Conservation (phyloP, 2,329 filamentous ascomycete genomes). For the Graphilbum ipis-grandicollis region DNA sequence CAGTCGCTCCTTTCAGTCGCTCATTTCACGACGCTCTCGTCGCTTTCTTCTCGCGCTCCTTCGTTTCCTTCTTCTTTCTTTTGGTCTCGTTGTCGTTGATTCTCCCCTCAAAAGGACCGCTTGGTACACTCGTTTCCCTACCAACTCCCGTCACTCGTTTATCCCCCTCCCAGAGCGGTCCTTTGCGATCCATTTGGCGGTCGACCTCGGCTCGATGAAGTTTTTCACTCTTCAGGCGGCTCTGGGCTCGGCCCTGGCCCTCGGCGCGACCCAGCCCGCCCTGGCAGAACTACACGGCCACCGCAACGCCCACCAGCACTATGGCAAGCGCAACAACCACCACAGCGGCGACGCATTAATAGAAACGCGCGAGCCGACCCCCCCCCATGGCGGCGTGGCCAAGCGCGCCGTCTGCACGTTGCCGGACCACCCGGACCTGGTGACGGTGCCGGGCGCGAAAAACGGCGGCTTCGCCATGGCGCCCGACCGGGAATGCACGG, state of each 20-base stretch:
- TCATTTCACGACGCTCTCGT: neutral
- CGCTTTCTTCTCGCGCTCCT: neutral
- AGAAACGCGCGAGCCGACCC: slow-evolving; percentile 5
- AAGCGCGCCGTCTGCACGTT: slow-evolving; percentile 47
- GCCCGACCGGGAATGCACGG: slow-evolving; percentile 51
- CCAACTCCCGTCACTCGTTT: neutral
- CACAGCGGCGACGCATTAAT: slow-evolving; percentile 1
- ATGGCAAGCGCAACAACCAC: slow-evolving; percentile 18
- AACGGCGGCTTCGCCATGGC: slow-evolving; percentile 73
- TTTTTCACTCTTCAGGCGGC: slow-evolving; percentile 29
- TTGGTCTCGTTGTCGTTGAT: neutral
- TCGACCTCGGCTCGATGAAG: slow-evolving; percentile 26
- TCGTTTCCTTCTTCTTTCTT: neutral
- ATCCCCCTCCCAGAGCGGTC: too few relatives aligned
- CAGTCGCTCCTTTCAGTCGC: neutral
- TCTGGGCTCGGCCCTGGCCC: slow-evolving; percentile 28
- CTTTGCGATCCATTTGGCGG: too few relatives aligned
- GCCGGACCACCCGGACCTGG: slow-evolving; percentile 47
- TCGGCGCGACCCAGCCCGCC: slow-evolving; percentile 25
- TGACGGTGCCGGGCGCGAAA: slow-evolving; percentile 44
- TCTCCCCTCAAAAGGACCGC: neutral
- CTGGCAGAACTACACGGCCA: slow-evolving; percentile 21
- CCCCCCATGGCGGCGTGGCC: neutral
- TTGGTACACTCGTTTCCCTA: neutral
- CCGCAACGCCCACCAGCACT: slow-evolving; percentile 15